These are phyloP conservation scores for Viridothelium virens DNA, from an alignment of 495 filamentous ascomycete genomes.

Conservation along the genomic window DNA sequence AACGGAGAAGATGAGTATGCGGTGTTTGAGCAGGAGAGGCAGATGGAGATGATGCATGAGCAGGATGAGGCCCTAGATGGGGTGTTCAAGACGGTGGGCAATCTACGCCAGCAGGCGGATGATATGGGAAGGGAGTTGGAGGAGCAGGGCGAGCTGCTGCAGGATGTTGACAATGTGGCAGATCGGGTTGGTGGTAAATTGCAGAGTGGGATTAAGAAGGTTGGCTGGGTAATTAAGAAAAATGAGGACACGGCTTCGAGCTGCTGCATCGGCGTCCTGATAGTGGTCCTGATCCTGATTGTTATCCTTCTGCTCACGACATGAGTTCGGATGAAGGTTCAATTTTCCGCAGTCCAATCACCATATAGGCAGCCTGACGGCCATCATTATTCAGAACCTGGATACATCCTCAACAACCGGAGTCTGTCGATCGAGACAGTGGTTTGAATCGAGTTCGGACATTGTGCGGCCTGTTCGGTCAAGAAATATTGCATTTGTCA, in stretches of 20 bases:
- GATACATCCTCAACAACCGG: too few relatives aligned
- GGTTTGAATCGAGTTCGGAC: too few relatives aligned
- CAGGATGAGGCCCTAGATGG: slow-evolving; percentile 90
- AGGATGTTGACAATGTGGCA: slow-evolving; percentile 69
- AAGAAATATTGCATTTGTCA: too few relatives aligned
- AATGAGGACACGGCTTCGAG: slow-evolving; percentile 85
- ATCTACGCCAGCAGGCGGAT: slow-evolving; percentile 78
- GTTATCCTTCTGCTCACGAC: slow-evolving; percentile 25
- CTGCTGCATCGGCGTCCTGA: slow-evolving; percentile 65
- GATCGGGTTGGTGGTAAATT: slow-evolving; percentile 83
- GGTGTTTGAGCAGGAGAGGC: slow-evolving; percentile 87
- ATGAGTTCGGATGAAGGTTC: not conserved
- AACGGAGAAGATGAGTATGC: slow-evolving; percentile 57
- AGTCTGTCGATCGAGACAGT: too few relatives aligned
- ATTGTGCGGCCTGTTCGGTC: too few relatives aligned
- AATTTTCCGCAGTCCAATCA: not conserved
- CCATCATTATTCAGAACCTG: too few relatives aligned
- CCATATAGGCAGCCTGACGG: too few relatives aligned
- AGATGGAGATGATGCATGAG: slow-evolving; percentile 84
- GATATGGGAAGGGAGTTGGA: slow-evolving; percentile 93
- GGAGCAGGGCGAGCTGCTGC: slow-evolving; percentile 76
- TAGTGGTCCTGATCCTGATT: slow-evolving; percentile 27
- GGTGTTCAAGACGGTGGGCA: slow-evolving; percentile 87
- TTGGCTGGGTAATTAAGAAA: slow-evolving; percentile 74
- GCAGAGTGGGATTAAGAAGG: slow-evolving; percentile 74